phyloP scores from a whole-genome alignment of 306 rosid species.

The Alnus glutinosa region DNA sequence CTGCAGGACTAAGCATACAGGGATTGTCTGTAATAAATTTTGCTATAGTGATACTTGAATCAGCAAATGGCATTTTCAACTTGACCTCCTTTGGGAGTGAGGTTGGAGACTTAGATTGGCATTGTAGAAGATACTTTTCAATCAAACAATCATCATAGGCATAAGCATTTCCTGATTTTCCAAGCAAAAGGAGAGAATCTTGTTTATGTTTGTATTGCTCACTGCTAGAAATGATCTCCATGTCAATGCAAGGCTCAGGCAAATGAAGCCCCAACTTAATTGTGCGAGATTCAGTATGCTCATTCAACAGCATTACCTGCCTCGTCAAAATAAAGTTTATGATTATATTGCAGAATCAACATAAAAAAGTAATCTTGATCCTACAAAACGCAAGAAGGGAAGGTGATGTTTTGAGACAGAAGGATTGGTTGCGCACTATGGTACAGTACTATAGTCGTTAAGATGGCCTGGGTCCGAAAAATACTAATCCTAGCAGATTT shows the following conservation, averaged over 20 bases:
- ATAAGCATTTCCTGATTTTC: slow-evolving; percentile 71
- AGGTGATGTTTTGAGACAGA: not conserved
- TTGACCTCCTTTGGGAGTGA: slow-evolving; percentile 69
- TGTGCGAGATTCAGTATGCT: slow-evolving; percentile 70
- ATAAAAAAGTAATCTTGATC: not conserved
- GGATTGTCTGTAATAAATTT: slow-evolving; percentile 59
- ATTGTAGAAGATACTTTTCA: slow-evolving; percentile 73
- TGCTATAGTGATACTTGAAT: slow-evolving; percentile 67
- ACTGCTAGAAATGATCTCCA: slow-evolving; percentile 67
- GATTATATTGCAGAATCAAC: slow-evolving; percentile 1
- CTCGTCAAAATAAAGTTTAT: slow-evolving; percentile 17
- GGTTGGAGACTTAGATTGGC: slow-evolving; percentile 59
- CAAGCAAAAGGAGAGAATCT: slow-evolving; percentile 61
- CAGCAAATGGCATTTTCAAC: slow-evolving; percentile 73
- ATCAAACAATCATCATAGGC: slow-evolving; percentile 65
- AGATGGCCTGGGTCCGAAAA: not conserved
- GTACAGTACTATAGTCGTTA: not conserved
- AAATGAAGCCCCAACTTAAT: slow-evolving; percentile 70
- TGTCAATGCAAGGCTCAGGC: slow-evolving; percentile 62
- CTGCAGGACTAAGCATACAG: slow-evolving; percentile 34
- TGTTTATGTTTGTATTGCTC: slow-evolving; percentile 78
- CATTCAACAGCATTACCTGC: slow-evolving; percentile 78
- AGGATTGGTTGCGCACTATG: not conserved
- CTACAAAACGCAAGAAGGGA: not conserved
- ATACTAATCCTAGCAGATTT: not conserved